Base-by-base conservation (phyloP, 371 early-diverging fungal species). In the Lichtheimia ramosa region DNA sequence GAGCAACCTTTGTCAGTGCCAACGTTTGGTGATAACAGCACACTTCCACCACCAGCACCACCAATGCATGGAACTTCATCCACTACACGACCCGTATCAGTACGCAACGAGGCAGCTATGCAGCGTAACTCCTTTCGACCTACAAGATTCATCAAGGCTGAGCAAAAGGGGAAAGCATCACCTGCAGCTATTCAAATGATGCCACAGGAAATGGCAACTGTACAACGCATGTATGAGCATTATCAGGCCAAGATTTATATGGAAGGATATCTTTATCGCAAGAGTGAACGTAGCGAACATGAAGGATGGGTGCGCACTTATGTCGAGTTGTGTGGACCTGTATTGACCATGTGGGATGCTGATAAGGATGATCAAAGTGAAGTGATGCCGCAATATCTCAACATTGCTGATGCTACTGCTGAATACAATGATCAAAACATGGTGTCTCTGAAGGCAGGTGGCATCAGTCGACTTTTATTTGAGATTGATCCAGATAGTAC, bases 241-340 rank as follows among this genome's bases (percentile, higher is more conserved):
- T 90, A 84, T 63, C 69, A 77, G n/a, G 65, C 73, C 12, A 91
- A 91, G 67, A 67, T 82, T 3, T 91, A 91, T 64, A 78, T 83
- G 56, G 77, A 84, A 56, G 92, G 90, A 2, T 83, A 87, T 55
- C 70, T 91, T 5, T 67, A 75, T 51, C 89, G 88, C 60, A 73
- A 83, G 68, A 85, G 88, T 57, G 85, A 85, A 42, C 73, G 80
- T n/a, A 82, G 84, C 58, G 87, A 87, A 0, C 65, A 65, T n/a
- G 69, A 82, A 0, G 80, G 74, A 79, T 89, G 91, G 90, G 75
- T 80, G 25, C 69, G 71, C 43, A 88, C 83, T 81, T 89, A 91
- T 66, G 87, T 87, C 7, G 90, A 90, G 66, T 59, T 88, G 27
- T 75, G 79, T 51, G 91, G 91, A 4, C 78, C 90, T 0, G 69